phyloP scores from a whole-genome alignment of 2,329 filamentous ascomycete genomes.

The Neocatenulostroma microsporum region DNA sequence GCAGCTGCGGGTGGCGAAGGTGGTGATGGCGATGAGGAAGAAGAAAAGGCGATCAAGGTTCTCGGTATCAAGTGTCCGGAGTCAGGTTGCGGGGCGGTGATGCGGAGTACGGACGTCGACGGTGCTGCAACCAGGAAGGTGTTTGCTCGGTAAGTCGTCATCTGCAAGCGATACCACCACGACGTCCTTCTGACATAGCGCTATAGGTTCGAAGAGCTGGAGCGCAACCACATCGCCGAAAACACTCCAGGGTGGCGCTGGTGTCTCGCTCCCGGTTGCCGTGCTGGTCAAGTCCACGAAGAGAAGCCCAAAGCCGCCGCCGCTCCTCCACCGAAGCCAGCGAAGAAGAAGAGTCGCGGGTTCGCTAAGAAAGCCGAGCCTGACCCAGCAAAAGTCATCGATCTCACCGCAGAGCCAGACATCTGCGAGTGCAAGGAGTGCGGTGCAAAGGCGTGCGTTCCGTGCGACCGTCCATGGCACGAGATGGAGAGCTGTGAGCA shows the following conservation, averaged over 20 bases:
- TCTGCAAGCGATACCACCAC: background rate
- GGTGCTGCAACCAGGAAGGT: conserved; percentile 38
- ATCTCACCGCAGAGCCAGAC: conserved; percentile 12
- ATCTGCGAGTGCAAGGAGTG: conserved; percentile 25
- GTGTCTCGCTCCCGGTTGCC: conserved; percentile 45
- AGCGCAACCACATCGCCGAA: conserved; percentile 21
- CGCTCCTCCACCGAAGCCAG: background rate
- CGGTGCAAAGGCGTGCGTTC: conserved; percentile 23
- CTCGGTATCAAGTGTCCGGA: conserved; percentile 35
- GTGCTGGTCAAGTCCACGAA: conserved; percentile 42
- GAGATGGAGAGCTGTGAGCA: conserved; percentile 26
- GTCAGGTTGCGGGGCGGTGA: conserved; percentile 41
- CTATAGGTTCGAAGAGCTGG: conserved; percentile 30
- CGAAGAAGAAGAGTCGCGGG: conserved; percentile 4
- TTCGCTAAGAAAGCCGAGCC: conserved; percentile 5
- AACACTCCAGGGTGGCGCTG: conserved; percentile 39
- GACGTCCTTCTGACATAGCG: conserved; percentile 28
- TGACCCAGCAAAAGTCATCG: too few relatives aligned
- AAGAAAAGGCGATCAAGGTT: conserved; percentile 1
- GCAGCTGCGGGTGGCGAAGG: conserved; percentile 3
- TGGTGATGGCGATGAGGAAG: conserved; percentile 2
- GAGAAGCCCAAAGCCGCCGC: conserved; percentile 2
- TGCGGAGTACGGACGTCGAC: conserved; percentile 41
- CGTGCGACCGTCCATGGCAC: conserved; percentile 26
- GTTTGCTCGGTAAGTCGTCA: conserved; percentile 40